These are phyloP conservation scores for Curvularia eragrostidis DNA, from an alignment of 2,329 filamentous ascomycete species.

Conservation along the genomic window DNA sequence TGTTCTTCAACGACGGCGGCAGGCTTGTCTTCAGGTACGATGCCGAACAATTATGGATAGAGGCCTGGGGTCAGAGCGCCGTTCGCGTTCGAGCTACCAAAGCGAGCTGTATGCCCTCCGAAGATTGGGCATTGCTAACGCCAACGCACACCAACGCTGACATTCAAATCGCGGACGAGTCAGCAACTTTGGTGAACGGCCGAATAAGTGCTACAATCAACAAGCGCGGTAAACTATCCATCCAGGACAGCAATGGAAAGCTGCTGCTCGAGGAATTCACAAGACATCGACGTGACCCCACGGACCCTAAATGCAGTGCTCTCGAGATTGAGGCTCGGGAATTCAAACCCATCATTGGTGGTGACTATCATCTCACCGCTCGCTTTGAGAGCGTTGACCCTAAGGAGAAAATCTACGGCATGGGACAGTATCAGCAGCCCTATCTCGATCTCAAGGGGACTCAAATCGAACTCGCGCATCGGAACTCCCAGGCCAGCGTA, in stretches of 20 bases:
- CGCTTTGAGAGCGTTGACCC: slow-evolving; percentile 63
- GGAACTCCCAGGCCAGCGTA: slow-evolving; percentile 70
- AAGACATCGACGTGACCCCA: slow-evolving; percentile 58
- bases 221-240: slow-evolving; percentile 58
- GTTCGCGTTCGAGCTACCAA: slow-evolving; percentile 59
- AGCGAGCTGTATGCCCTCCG: slow-evolving; percentile 32
- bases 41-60: slow-evolving; percentile 57
- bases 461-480: slow-evolving; percentile 69
- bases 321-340: slow-evolving; percentile 65
- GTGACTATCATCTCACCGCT: slow-evolving; percentile 64
- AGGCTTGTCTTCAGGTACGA: slow-evolving; percentile 64
- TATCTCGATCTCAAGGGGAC: slow-evolving; percentile 67
- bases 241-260: slow-evolving; percentile 53
- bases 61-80: slow-evolving; percentile 59
- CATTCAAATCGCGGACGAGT: slow-evolving; percentile 23
- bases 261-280: slow-evolving; percentile 62
- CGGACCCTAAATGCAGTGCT: slow-evolving; percentile 66
- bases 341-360: slow-evolving; percentile 61
- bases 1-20: neutral
- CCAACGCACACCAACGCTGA: neutral
- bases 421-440: slow-evolving; percentile 73
- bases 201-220: slow-evolving; percentile 58
- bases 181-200: slow-evolving; percentile 57
- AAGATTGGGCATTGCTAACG: slow-evolving; percentile 34
- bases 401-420: slow-evolving; percentile 69